These are phyloP conservation scores for Aspergillus ochraceus DNA, from an alignment of 2,329 filamentous ascomycete species.

Conservation along the genomic window DNA sequence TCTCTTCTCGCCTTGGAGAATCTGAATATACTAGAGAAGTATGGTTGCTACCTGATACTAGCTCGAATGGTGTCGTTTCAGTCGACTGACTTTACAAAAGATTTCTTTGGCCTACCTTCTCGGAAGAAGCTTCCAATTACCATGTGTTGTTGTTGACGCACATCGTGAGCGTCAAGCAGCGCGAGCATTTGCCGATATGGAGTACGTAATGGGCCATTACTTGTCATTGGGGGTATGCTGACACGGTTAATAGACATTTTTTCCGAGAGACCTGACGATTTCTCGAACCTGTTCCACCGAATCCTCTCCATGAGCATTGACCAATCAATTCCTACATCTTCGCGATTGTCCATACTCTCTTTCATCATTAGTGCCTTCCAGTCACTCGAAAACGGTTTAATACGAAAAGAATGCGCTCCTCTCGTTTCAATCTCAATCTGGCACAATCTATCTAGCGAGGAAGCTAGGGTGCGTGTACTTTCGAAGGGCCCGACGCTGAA, in stretches of 20 bases:
- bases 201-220: constrained; percentile 48
- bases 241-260: constrained; percentile 63
- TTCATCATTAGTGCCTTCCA: constrained; percentile 93
- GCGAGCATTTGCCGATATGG: constrained; percentile 87
- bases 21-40: constrained; percentile 84
- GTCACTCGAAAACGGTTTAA: constrained; percentile 81
- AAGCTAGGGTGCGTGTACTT: constrained; percentile 69
- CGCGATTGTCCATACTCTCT: constrained; percentile 79
- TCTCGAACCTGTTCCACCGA: constrained; percentile 85
- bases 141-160: constrained; percentile 85
- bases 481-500: constrained; percentile 71
- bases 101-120: constrained; percentile 93
- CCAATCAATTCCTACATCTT: constrained; percentile 60
- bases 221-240: constrained; percentile 22
- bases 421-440: constrained; percentile 93
- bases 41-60: constrained; percentile 20
- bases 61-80: not conserved
- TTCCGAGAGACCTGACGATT: constrained; percentile 72
- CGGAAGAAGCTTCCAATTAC: constrained; percentile 83
- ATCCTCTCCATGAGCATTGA: constrained; percentile 84
- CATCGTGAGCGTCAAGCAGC: constrained; percentile 82
- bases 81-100: constrained; percentile 46
- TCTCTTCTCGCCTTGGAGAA: constrained; percentile 83
- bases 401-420: constrained; percentile 94
- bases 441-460: constrained; percentile 84